A percentile compares a stretch with the other conserved stretches of the same genome.
phyloP scores from a whole-genome alignment of 345 rosid genomes.

The Camelina sativa region DNA sequence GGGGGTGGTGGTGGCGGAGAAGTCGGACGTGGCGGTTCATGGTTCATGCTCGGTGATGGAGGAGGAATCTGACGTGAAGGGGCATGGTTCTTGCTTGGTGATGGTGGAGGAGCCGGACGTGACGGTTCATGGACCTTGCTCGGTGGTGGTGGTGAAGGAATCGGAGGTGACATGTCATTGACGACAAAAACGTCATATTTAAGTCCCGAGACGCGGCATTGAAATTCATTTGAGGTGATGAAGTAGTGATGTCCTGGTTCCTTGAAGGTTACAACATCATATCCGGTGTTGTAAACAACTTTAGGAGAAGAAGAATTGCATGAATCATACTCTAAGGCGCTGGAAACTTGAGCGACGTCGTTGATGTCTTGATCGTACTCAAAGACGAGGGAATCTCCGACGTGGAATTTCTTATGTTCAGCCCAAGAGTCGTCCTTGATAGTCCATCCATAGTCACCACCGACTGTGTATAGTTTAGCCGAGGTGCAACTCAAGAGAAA shows the following conservation, averaged over 20 bases:
- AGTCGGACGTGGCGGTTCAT: too few relatives aligned
- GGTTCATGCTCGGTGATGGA: too few relatives aligned
- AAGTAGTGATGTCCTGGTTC: not conserved
- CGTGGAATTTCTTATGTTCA: not conserved
- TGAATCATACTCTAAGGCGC: not conserved
- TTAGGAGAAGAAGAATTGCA: slow-evolving; percentile 4
- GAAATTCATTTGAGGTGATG: slow-evolving; percentile 5
- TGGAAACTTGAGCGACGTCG: not conserved
- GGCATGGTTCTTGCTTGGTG: not conserved
- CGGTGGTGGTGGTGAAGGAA: not conserved
- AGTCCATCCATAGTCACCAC: not conserved
- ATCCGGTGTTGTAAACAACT: not conserved
- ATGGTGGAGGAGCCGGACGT: not conserved
- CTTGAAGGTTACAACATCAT: not conserved
- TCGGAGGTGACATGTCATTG: not conserved
- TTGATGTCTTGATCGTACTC: not conserved
- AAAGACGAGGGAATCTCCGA: slow-evolving; percentile 1
- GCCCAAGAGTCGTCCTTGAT: not conserved
- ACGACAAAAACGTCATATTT: not conserved
- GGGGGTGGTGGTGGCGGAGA: not conserved
- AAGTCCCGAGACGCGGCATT: not conserved
- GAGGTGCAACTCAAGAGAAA: not conserved
- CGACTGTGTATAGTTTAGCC: not conserved
- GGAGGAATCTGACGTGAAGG: not conserved
- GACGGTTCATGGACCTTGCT: not conserved